Evolutionary conservation across 352 stramenopile species (phyloP).

Genomic region (Bremia lactucae): DNA sequence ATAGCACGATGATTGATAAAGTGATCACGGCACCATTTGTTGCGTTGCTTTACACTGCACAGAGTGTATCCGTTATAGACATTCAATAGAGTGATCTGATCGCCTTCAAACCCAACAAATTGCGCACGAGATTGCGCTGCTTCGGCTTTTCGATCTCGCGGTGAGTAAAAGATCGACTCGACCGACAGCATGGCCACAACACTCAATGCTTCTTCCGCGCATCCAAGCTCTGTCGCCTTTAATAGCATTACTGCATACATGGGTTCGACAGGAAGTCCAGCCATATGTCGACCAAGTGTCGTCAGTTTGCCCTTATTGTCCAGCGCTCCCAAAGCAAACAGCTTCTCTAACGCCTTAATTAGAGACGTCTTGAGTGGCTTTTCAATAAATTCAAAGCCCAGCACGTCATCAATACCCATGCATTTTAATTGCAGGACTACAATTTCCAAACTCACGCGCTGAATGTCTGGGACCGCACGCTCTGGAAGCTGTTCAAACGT

Average conservation of each 20-base stretch:
- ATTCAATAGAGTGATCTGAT: slow-evolving; percentile 80
- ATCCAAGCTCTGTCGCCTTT: slow-evolving; percentile 63
- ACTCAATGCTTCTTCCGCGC: slow-evolving; percentile 73
- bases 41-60: slow-evolving; percentile 62
- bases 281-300: slow-evolving; percentile 71
- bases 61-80: slow-evolving; percentile 72
- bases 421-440: slow-evolving; percentile 80
- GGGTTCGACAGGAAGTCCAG: slow-evolving; percentile 77
- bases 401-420: slow-evolving; percentile 78
- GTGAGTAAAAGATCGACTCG: slow-evolving; percentile 85
- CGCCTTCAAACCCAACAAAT: slow-evolving; percentile 74
- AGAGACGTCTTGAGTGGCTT: slow-evolving; percentile 65
- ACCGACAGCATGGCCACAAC: slow-evolving; percentile 86
- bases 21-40: slow-evolving; percentile 82
- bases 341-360: slow-evolving; percentile 72
- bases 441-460: slow-evolving; percentile 78
- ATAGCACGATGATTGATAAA: slow-evolving; percentile 81
- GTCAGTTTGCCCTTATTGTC: slow-evolving; percentile 55
- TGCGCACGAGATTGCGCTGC: slow-evolving; percentile 66
- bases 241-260: slow-evolving; percentile 86
- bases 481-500: slow-evolving; percentile 76
- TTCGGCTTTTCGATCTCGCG: slow-evolving; percentile 74
- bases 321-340: slow-evolving; percentile 67
- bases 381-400: slow-evolving; percentile 85
- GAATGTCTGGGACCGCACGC: slow-evolving; percentile 72